Evolutionary conservation across 2,329 filamentous ascomycete genomes (phyloP), one percentile per base, ranked within the genome.

Genomic region (Aureobasidium sp.): DNA sequence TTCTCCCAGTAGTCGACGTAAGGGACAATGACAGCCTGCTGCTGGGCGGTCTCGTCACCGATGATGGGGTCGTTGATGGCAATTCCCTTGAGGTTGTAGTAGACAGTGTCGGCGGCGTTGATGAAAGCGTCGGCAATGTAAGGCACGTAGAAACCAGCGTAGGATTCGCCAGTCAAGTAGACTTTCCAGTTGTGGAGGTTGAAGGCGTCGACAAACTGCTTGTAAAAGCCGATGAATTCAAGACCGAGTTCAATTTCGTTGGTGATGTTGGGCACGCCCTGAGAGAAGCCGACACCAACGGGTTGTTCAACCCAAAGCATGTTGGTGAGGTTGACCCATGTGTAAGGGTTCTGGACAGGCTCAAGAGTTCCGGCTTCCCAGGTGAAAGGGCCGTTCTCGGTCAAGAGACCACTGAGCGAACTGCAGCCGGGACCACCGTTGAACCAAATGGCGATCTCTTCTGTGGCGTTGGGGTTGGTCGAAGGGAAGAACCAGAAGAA

Each of bases 311-410:
- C 79, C 82, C 85, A 94, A 49, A 94, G 76, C 67, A 92, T 82
- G 71, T 92, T 90, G 57, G 88, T 88, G 37, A 93, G 73, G 54
- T 87, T 87, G 62, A 83, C 69, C 74, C 75, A 78, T 33, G 72
- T 70, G 69, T 71, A 78, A 0, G 74, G 72, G 61, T 78, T 78
- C 61, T 73, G 70, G 0, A 77, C 71, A 1, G 76, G 72, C 17
- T 67, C 61, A 67, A 70, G 63, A 6, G 71, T 73, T 38, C 71
- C 71, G 65, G 74, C 74, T 45, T 77, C 73, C 77, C 77, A 79
- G 1, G 73, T 66, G 57, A 79, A 71, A 0, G 74, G 74, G 0
- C 74, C 74, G 49, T 76, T 76, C 64, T 77, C 75, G 47, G 75
- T 74, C 46, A 77, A 64, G 57, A 77, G 73, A 6, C 74, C 75